phyloP scores from a whole-genome alignment of 768 basidiomycete genomes.

The Daedaleopsis nitida region DNA sequence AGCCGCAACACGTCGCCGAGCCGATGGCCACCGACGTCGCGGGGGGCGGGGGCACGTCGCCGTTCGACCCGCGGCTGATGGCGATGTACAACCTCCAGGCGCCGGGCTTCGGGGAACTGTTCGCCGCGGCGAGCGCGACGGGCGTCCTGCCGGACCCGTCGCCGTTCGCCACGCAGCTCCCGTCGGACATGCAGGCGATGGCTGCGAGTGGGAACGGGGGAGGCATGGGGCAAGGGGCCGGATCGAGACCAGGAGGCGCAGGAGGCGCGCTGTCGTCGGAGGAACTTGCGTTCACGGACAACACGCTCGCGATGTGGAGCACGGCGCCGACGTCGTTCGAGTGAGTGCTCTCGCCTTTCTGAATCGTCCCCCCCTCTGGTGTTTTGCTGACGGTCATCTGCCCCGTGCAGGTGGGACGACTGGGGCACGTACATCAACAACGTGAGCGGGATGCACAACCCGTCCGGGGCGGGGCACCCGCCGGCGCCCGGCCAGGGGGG shows the following conservation, averaged over 20 bases:
- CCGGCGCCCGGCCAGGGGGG: not conserved
- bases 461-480: constrained; percentile 3
- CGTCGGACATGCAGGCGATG: constrained; percentile 8
- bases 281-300: constrained; percentile 35
- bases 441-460: constrained; percentile 23
- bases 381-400: not conserved
- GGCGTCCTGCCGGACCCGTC: constrained; percentile 2
- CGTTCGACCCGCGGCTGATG: constrained; percentile 20
- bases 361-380: not conserved
- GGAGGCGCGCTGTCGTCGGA: constrained; percentile 7
- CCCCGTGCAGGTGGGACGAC: constrained; percentile 29
- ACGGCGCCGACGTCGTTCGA: constrained; percentile 60
- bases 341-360: constrained; percentile 40
- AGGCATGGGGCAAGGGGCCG: not conserved
- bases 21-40: too few species aligned
- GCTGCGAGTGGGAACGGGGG: not conserved
- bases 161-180: not conserved
- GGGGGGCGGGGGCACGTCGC: too few species aligned
- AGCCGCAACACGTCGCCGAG: not conserved
- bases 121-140: constrained; percentile 15
- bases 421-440: constrained; percentile 30
- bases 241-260: not conserved
- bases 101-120: constrained; percentile 28
- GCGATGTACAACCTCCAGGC: constrained; percentile 26
- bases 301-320: constrained; percentile 63